Base-by-base conservation (phyloP, 352 stramenopile species). In the Pythium myriotylum region DNA sequence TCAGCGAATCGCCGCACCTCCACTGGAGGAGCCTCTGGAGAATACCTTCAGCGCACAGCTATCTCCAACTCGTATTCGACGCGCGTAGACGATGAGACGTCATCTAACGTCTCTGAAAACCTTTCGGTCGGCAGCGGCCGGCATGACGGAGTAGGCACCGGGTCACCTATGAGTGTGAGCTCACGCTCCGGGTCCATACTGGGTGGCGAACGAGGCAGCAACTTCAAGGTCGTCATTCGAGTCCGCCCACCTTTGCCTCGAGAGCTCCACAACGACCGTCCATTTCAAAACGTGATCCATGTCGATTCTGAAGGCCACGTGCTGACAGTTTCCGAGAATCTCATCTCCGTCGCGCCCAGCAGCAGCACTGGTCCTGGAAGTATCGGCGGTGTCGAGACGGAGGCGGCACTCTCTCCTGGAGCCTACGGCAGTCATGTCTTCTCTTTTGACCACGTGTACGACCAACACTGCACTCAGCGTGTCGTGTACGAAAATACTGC, bases 361-460 rank as follows among this genome's bases (percentile, higher is more conserved):
- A 46, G 66, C 4, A 51, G 42, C n/a, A 45, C 58, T 45, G 45
- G 29, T n/a, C 29, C 48, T 32, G 62, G 33, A 29, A 22, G 51
- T 55, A 52, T 49, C 24, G 24, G 33, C 32, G 56, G 37, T 0
- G 49, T 23, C 7, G 61, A 72, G 27, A 24, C 59, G 1, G 54
- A 48, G 26, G 53, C 39, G 17, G 46, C 43, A 16, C 27, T 56
- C 20, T 20, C 13, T 59, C 70, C 75, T 4, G 77, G 77, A 0
- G 81, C 88, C 16, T 96, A 95, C 67, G 86, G 86, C 20, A 94
- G 72, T 59, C 88, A 98, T 64, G 78, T 84, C 13, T 98, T 98
- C 74, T 97, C 88, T 26, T 98, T 98, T 61, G 93, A 98, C 59
- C 88, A 97, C 51, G 91, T 98, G 0, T 98, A 98, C 74, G 94